phyloP scores from a whole-genome alignment of 2,329 filamentous ascomycete genomes.

The Sarocladium oryzae region DNA sequence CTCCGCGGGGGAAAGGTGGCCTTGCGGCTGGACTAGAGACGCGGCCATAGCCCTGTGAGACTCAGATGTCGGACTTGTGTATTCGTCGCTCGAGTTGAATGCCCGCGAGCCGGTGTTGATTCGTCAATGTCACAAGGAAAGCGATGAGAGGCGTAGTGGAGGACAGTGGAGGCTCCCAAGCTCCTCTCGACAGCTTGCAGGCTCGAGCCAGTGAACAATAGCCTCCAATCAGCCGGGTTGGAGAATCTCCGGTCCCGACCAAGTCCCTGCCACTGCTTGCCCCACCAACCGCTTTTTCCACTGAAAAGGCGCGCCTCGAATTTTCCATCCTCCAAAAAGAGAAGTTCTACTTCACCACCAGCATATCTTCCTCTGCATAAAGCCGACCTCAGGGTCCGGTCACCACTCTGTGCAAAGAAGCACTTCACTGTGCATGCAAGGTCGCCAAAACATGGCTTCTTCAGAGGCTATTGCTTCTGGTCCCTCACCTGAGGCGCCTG shows the following conservation, averaged over 20 bases:
- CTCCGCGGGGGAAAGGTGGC: constrained; percentile 48
- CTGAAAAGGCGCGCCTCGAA: constrained; percentile 6
- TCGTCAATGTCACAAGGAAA: background rate
- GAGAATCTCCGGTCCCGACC: constrained; percentile 13
- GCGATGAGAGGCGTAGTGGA: background rate
- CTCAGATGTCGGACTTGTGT: background rate
- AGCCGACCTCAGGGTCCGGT: constrained; percentile 1
- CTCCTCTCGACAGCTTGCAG: constrained; percentile 4
- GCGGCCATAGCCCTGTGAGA: constrained; percentile 34
- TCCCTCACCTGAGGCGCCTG: background rate
- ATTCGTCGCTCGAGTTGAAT: background rate
- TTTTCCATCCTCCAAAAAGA: constrained; percentile 10
- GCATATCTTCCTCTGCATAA: background rate
- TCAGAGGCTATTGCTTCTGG: background rate
- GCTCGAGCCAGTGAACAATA: background rate
- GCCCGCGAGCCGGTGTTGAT: background rate
- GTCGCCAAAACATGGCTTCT: background rate
- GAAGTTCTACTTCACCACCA: background rate
- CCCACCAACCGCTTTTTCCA: constrained; percentile 1
- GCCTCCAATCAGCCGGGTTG: constrained; percentile 8
- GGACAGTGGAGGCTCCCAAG: background rate
- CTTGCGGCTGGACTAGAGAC: constrained; percentile 50
- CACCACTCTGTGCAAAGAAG: background rate
- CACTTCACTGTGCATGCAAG: constrained; percentile 4
- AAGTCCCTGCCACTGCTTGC: background rate